These are phyloP conservation scores for Tuctoria greenei DNA, from an alignment of 176 grass and related monocot genomes.

Conservation along the genomic window DNA sequence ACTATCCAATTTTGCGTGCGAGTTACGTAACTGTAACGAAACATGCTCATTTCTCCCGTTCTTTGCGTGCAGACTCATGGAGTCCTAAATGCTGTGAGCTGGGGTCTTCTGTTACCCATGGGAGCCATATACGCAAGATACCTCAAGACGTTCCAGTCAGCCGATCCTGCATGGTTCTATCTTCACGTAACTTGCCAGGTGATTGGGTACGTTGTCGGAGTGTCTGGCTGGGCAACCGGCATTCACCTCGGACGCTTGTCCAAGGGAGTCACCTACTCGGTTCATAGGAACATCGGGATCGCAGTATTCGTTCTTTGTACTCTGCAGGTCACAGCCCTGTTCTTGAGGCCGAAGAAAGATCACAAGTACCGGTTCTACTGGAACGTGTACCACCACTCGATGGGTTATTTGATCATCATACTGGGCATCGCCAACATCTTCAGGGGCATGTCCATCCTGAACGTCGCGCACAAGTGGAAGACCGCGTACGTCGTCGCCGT, in stretches of 20 bases:
- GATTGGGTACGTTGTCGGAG: conserved; percentile 61
- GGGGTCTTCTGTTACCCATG: conserved; percentile 77
- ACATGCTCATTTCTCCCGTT: too few species aligned
- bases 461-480: conserved; percentile 59
- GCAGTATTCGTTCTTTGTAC: conserved; percentile 71
- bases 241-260: conserved; percentile 75
- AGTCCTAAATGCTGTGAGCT: conserved; percentile 75
- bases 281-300: conserved; percentile 75
- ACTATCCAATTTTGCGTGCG: too few species aligned
- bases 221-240: conserved; percentile 80
- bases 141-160: conserved; percentile 69
- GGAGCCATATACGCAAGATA: conserved; percentile 74
- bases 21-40: too few species aligned
- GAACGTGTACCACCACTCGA: conserved; percentile 73
- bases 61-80: conserved; percentile 61
- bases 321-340: conserved; percentile 68
- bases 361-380: conserved; percentile 69
- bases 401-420: conserved; percentile 73
- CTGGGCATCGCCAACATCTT: conserved; percentile 84
- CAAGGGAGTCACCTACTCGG: conserved; percentile 67
- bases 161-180: conserved; percentile 83
- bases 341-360: conserved; percentile 72
- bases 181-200: conserved; percentile 73
- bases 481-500: conserved; percentile 61
- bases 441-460: conserved; percentile 63